A percentile compares a stretch with the other conserved stretches of the same genome.
phyloP scores from a whole-genome alignment of 345 rosid genomes.

The Carallia brachiata region DNA sequence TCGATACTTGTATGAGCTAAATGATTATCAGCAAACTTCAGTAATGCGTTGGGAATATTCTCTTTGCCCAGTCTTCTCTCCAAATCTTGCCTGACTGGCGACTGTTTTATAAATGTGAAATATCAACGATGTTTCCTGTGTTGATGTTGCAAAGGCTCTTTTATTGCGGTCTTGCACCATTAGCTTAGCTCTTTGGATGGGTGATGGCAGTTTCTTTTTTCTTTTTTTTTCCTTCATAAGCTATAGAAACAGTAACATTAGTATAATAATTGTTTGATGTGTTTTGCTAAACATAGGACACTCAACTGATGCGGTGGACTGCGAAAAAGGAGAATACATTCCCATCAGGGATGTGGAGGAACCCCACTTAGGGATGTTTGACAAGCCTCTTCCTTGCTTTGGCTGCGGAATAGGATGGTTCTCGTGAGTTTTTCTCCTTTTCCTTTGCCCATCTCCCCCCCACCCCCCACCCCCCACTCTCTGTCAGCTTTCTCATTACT shows the following conservation, averaged over 20 bases:
- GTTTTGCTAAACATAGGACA: slow-evolving; percentile 32
- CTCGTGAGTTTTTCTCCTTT: slow-evolving; percentile 47
- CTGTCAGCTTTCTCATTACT: background rate
- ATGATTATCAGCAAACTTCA: too few relatives aligned
- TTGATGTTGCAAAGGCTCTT: too few relatives aligned
- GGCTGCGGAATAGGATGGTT: slow-evolving; percentile 99
- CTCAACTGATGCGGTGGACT: slow-evolving; percentile 35
- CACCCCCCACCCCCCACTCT: background rate
- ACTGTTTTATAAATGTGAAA: too few relatives aligned
- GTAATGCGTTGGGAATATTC: too few relatives aligned
- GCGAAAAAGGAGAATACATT: slow-evolving; percentile 48
- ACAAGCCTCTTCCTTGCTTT: slow-evolving; percentile 89
- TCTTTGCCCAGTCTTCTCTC: too few relatives aligned
- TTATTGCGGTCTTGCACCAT: too few relatives aligned
- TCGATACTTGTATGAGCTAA: too few relatives aligned
- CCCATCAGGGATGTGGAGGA: slow-evolving; percentile 48
- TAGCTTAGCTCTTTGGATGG: too few relatives aligned
- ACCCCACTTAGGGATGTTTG: slow-evolving; percentile 55
- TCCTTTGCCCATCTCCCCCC: background rate
- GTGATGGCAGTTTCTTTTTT: background rate
- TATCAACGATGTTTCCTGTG: too few relatives aligned
- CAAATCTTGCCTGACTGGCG: too few relatives aligned
- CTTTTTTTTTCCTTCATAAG: background rate
- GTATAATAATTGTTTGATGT: slow-evolving; percentile 11
- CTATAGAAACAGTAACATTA: background rate